Evolutionary conservation across 371 early-diverging fungal genomes (phyloP).

Genomic region (Syncephalis fuscata): DNA sequence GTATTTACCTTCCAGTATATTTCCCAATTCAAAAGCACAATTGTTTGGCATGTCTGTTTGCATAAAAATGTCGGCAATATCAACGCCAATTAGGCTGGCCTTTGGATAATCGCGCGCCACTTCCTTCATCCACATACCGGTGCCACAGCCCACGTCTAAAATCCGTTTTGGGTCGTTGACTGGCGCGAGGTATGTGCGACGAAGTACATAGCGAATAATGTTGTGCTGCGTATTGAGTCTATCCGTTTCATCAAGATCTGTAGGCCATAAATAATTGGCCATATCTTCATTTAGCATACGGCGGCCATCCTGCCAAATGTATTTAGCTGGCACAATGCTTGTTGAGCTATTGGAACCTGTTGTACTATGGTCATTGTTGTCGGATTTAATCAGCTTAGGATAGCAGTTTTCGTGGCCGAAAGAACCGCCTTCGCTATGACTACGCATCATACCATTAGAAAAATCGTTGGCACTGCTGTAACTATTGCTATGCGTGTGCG

Average conservation of each 20-base stretch:
- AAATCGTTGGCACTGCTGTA: too few relatives aligned
- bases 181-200: constrained; percentile 26
- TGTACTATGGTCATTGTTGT: too few relatives aligned
- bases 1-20: not conserved
- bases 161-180: constrained; percentile 22
- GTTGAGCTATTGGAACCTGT: too few relatives aligned
- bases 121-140: constrained; percentile 37
- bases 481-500: too few relatives aligned
- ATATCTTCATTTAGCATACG: too few relatives aligned
- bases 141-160: constrained; percentile 32
- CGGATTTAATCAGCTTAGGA: not conserved
- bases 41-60: not conserved
- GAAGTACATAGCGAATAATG: constrained; percentile 1
- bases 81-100: constrained; percentile 25
- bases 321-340: too few relatives aligned
- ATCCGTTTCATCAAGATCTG: too few relatives aligned
- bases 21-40: not conserved
- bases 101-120: constrained; percentile 36
- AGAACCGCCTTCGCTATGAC: not conserved
- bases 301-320: too few relatives aligned
- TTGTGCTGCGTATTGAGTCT: not conserved
- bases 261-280: too few relatives aligned
- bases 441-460: not conserved
- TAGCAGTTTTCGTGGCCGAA: not conserved
- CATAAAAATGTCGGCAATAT: not conserved